phyloP scores from a whole-genome alignment of 2,329 filamentous ascomycete genomes.

The Thermothelomyces thermophilus region DNA sequence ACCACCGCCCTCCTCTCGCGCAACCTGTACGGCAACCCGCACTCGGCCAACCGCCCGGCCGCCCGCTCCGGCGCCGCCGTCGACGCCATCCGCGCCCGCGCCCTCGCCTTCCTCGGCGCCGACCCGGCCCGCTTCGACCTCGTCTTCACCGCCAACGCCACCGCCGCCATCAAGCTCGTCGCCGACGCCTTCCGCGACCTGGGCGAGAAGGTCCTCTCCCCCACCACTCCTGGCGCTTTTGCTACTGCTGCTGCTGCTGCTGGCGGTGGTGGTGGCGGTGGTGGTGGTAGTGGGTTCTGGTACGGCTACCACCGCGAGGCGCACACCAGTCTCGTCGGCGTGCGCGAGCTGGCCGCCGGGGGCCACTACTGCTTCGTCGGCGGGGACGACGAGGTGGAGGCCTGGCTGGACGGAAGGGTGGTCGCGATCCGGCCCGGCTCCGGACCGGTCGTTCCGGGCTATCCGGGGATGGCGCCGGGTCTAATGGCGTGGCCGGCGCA shows the following conservation, averaged over 20 bases:
- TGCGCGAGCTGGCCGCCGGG: conserved; percentile 58
- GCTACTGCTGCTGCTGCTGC: not conserved
- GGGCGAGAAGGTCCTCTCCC: conserved; percentile 34
- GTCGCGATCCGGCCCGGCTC: too few species aligned
- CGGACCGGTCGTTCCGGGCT: too few species aligned
- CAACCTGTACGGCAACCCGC: conserved; percentile 61
- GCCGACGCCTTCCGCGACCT: conserved; percentile 51
- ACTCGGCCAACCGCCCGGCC: conserved; percentile 56
- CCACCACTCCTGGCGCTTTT: too few species aligned
- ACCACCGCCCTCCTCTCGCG: conserved; percentile 50
- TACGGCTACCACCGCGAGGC: conserved; percentile 56
- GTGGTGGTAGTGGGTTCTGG: conserved; percentile 42
- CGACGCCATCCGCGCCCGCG: conserved; percentile 47
- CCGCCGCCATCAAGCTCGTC: conserved; percentile 56
- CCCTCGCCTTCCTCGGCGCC: conserved; percentile 53
- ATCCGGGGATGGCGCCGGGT: conserved; percentile 25
- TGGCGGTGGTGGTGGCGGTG: not conserved
- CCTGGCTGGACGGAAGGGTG: conserved; percentile 32
- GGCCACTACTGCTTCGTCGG: conserved; percentile 52
- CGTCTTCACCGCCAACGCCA: conserved; percentile 56
- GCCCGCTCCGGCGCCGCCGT: conserved; percentile 51
- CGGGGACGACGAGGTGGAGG: conserved; percentile 45
- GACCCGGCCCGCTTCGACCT: conserved; percentile 53
- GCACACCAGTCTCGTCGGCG: conserved; percentile 61
- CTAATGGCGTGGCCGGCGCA: conserved; percentile 62